A percentile compares a stretch with the other conserved stretches of the same genome.
Conservation (phyloP, 2,329 filamentous ascomycete species). For the Canariomyces notabilis region DNA sequence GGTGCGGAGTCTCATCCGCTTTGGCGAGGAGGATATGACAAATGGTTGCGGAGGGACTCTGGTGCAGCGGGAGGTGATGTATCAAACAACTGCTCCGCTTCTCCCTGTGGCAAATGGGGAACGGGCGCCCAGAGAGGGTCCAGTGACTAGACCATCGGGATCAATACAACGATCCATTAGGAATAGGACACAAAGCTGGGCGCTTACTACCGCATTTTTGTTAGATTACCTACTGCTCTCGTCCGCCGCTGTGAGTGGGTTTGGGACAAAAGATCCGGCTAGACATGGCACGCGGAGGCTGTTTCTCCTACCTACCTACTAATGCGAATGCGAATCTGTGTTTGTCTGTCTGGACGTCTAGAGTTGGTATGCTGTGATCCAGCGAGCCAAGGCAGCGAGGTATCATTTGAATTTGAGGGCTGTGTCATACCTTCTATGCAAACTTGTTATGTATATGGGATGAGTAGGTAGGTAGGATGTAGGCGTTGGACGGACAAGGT, state of each 20-base stretch:
- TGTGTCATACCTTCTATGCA: too few relatives aligned
- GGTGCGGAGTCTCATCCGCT: too few relatives aligned
- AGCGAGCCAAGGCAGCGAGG: not conserved
- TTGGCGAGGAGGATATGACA: too few relatives aligned
- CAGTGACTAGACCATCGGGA: not conserved
- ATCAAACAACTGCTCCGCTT: slow-evolving; percentile 6
- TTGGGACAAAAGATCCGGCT: not conserved
- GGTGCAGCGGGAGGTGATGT: not conserved
- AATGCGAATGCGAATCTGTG: slow-evolving; percentile 1
- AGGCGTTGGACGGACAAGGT: too few relatives aligned
- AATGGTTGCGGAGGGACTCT: too few relatives aligned
- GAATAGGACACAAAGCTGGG: not conserved
- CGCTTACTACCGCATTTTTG: not conserved
- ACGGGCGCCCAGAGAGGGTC: not conserved
- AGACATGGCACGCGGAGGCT: slow-evolving; percentile 1
- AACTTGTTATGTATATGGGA: too few relatives aligned
- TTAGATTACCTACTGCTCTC: not conserved
- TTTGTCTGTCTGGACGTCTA: not conserved
- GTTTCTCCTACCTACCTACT: slow-evolving; percentile 1
- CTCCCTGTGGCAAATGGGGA: not conserved
- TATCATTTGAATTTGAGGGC: not conserved
- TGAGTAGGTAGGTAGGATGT: too few relatives aligned
- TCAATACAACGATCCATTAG: not conserved
- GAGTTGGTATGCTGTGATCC: not conserved
- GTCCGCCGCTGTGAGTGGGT: not conserved